These are phyloP conservation scores for Geotrichum ghanense DNA, from an alignment of 805 yeast species.

Conservation along the genomic window DNA sequence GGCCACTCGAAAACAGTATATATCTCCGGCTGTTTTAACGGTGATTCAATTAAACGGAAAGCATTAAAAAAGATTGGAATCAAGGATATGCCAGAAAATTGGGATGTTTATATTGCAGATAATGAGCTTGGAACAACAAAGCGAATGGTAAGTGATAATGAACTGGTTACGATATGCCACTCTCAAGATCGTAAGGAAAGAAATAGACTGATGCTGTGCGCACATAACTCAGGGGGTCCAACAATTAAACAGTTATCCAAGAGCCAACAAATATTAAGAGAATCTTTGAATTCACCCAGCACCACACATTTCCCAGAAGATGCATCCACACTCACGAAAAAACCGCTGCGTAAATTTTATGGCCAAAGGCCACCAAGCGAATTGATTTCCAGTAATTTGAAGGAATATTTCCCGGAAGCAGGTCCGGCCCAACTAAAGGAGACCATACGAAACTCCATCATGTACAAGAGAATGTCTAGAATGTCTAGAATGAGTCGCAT, in stretches of 20 bases:
- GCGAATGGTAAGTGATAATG: conserved; percentile 59
- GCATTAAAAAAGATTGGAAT: conserved; percentile 42
- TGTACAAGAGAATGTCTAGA: conserved; percentile 52
- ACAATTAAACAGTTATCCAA: conserved; percentile 22
- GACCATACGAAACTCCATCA: conserved; percentile 73
- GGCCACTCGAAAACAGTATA: conserved; percentile 61
- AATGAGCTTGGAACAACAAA: conserved; percentile 39
- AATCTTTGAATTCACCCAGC: conserved; percentile 5
- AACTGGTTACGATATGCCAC: conserved; percentile 71
- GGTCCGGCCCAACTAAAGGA: conserved; percentile 58
- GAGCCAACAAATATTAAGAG: conserved; percentile 16
- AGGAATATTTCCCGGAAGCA: conserved; percentile 86
- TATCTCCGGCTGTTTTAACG: conserved; percentile 69
- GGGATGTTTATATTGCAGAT: conserved; percentile 39
- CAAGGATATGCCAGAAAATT: conserved; percentile 19
- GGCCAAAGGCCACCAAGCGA: conserved; percentile 94
- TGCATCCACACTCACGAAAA: neutral
- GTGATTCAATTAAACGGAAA: conserved; percentile 63
- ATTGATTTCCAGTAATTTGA: conserved; percentile 75
- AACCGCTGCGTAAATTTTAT: conserved; percentile 8
- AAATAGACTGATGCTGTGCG: conserved; percentile 57
- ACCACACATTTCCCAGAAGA: conserved; percentile 2
- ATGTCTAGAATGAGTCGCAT: conserved; percentile 27
- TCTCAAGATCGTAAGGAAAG: conserved; percentile 62
- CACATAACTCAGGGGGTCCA: conserved; percentile 46